phyloP scores from a whole-genome alignment of 2,329 filamentous ascomycete genomes.

The Corynespora cassiicola region DNA sequence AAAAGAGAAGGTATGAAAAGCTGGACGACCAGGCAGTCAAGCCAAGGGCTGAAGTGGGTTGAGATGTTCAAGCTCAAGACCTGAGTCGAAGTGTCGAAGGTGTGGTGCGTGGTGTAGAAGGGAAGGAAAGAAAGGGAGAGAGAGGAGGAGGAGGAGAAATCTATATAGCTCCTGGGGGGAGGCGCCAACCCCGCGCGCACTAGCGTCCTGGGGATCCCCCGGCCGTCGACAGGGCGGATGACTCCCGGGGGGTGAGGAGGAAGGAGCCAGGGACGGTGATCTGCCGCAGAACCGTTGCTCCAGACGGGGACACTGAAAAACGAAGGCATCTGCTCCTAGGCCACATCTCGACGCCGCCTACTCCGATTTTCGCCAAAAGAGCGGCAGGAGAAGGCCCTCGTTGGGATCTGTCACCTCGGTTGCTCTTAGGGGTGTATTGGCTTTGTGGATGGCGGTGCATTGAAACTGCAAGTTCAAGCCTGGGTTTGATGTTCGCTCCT shows the following conservation, averaged over 20 bases:
- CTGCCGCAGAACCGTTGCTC: neutral
- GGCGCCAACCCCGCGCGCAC: constrained; percentile 1
- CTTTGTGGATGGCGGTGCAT: constrained; percentile 20
- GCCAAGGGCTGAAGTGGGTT: constrained; percentile 1
- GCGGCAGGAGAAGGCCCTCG: constrained; percentile 22
- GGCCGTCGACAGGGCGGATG: neutral
- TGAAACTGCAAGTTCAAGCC: constrained; percentile 17
- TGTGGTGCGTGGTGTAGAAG: constrained; percentile 16
- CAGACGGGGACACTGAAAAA: neutral
- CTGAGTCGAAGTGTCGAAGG: constrained; percentile 13
- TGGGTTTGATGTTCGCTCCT: constrained; percentile 19
- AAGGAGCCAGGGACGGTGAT: constrained; percentile 5
- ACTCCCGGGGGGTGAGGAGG: constrained; percentile 1
- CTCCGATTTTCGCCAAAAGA: constrained; percentile 4
- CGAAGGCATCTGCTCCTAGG: constrained; percentile 1
- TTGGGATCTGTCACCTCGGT: constrained; percentile 25
- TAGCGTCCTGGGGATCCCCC: neutral
- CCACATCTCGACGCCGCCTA: constrained; percentile 8
- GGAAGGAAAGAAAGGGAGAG: constrained; percentile 17
- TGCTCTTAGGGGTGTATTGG: constrained; percentile 2
- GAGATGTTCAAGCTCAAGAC: constrained; percentile 17
- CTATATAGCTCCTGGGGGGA: constrained; percentile 17
- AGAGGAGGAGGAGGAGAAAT: constrained; percentile 11
- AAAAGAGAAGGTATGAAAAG: constrained; percentile 16
- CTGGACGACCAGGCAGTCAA: constrained; percentile 11